phyloP scores from a whole-genome alignment of 1,284 basidiomycete species.

The Macrocystidia cucumis region DNA sequence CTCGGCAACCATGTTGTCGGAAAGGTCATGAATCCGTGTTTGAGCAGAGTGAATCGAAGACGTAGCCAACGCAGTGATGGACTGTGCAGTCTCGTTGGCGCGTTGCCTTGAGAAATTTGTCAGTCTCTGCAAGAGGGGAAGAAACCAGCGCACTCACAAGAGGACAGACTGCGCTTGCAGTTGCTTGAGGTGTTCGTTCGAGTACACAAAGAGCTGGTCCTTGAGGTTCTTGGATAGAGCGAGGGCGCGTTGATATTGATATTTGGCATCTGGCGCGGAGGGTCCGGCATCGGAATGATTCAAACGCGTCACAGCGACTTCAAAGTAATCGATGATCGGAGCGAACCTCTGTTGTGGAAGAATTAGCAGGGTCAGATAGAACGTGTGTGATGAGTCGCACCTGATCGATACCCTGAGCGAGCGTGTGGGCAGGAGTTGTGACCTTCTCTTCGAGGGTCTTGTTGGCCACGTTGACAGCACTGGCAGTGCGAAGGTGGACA shows the following conservation, averaged over 20 bases:
- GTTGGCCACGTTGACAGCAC: too few species aligned
- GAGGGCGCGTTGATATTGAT: conserved; percentile 69
- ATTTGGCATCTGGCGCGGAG: conserved; percentile 41
- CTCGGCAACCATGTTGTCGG: conserved; percentile 55
- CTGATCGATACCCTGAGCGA: conserved; percentile 67
- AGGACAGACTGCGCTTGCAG: conserved; percentile 59
- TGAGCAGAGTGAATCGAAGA: conserved; percentile 44
- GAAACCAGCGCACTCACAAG: conserved; percentile 35
- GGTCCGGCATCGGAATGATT: conserved; percentile 34
- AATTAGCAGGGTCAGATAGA: conserved; percentile 5
- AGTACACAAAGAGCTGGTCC: conserved; percentile 56
- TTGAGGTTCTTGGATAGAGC: conserved; percentile 55
- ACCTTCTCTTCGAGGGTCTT: conserved; percentile 62
- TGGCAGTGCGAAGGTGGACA: too few species aligned
- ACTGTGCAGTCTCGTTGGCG: conserved; percentile 59
- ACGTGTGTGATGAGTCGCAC: conserved; percentile 27
- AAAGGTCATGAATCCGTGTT: conserved; percentile 44
- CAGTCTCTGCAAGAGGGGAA: conserved; percentile 5
- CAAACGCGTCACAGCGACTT: conserved; percentile 48
- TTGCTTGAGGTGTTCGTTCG: conserved; percentile 64
- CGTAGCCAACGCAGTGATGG: conserved; percentile 49
- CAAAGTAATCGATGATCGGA: conserved; percentile 66
- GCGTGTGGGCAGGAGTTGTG: conserved; percentile 51
- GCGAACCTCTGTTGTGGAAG: conserved; percentile 45
- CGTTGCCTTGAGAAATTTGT: conserved; percentile 40